phyloP scores from a whole-genome alignment of 352 stramenopile genomes.

The Globisporangium apiculatum region DNA sequence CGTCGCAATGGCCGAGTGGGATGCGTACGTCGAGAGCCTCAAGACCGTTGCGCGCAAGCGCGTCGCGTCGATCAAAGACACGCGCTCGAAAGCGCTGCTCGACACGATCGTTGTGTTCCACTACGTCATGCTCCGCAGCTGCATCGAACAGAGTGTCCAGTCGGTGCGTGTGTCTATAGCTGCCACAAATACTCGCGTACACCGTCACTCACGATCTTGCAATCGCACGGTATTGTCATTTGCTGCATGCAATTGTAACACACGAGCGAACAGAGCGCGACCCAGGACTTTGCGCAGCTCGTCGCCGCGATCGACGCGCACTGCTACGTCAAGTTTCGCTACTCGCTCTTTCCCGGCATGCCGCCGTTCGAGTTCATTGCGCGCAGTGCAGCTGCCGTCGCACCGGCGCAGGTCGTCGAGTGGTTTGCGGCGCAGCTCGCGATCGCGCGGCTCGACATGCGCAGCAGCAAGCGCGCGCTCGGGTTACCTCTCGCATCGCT shows the following conservation, averaged over 20 bases:
- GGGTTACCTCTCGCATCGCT: not conserved
- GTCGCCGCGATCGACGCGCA: conserved; percentile 14
- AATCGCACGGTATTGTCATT: not conserved
- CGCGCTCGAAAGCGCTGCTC: not conserved
- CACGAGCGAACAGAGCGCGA: conserved; percentile 3
- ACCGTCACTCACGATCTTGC: not conserved
- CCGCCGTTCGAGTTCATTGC: conserved; percentile 35
- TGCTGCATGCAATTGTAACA: no score
- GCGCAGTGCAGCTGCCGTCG: conserved; percentile 14
- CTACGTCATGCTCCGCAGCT: conserved; percentile 22
- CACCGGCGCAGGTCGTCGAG: conserved; percentile 12
- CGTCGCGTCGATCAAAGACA: not conserved
- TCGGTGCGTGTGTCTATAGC: conserved; percentile 4
- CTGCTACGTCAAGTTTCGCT: conserved; percentile 45
- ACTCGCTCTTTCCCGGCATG: conserved; percentile 29
- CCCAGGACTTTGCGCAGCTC: conserved; percentile 5
- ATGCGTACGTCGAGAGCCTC: conserved; percentile 1
- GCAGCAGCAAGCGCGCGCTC: not conserved
- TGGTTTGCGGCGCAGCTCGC: conserved; percentile 23
- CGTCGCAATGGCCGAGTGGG: not conserved
- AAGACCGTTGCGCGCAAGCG: not conserved
- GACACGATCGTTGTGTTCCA: conserved; percentile 18
- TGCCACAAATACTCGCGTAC: no score
- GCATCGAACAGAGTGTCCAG: conserved; percentile 14
- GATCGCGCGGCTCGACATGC: conserved; percentile 10